Base-by-base conservation (phyloP, 2,329 filamentous ascomycete genomes). In the Clonostachys chloroleuca region DNA sequence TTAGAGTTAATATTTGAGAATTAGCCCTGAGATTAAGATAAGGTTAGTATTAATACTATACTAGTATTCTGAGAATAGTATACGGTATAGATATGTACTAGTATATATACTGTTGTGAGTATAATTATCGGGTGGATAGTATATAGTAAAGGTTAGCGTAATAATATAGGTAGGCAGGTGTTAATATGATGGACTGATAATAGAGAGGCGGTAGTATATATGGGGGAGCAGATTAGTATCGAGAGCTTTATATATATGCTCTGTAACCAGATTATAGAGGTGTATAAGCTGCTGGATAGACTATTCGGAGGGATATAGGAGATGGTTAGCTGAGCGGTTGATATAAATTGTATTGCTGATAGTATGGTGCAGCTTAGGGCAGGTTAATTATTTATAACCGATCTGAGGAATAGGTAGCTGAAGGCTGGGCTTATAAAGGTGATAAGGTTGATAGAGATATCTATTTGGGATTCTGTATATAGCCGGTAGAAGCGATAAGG, bases 71-170 rank as follows among this genome's bases (percentile, higher is more conserved):
- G 24, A 37, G 24, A 39, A 24, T 18, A 46, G 44, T 43, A 50
- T 43, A 40, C 16, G 16, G 34, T 18, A 40, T 50, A 42, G 46
- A 47, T 52, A 24, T 50, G 44, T 36, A 35, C 43, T 10, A 47
- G 47, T 34, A 47, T 36, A 14, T 43, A 49, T 34, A 50, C 50
- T 14, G 46, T 52, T 20, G n/a, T 50, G 3, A 50, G 44, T 34
- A 50, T 33, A 9, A 48, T 52, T 20, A 52, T 52, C 35, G 33
- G 37, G 12, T 52, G 48, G 48, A 52, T 52, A 42, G 46, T 46
- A 34, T 49, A 48, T 40, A 44, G 48, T 6, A 50, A 47, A 40
- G 48, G 50, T 8, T 40, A 45, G 18, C 47, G 48, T 24, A 44
- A 52, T 8, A 50, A 52, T 41, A 47, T 44, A 17, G 42, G 42